phyloP scores from a whole-genome alignment of 306 rosid species.

The Datisca glomerata region DNA sequence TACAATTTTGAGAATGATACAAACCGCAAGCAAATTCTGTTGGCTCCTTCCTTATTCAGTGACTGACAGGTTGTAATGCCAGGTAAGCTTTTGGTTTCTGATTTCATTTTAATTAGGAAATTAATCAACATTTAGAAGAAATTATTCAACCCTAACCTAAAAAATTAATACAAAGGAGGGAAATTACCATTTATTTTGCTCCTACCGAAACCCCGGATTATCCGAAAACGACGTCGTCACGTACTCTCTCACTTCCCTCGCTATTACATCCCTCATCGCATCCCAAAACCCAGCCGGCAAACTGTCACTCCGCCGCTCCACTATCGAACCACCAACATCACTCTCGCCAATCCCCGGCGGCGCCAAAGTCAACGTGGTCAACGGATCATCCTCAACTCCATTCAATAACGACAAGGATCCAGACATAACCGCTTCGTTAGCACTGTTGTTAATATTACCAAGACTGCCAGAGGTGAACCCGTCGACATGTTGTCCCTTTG shows the following conservation, averaged over 20 bases:
- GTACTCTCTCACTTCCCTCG: slow-evolving; percentile 78
- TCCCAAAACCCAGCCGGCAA: slow-evolving; percentile 74
- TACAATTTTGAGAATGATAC: too few species aligned
- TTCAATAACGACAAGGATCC: background rate
- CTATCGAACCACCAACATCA: background rate
- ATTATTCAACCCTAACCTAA: background rate
- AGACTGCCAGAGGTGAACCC: slow-evolving; percentile 9
- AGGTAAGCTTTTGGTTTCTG: too few species aligned
- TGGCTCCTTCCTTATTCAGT: too few species aligned
- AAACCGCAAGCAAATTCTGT: too few species aligned
- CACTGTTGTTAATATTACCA: background rate
- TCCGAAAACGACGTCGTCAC: slow-evolving; percentile 55
- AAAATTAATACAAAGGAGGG: background rate
- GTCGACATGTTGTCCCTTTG: slow-evolving; percentile 7
- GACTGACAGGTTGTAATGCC: background rate
- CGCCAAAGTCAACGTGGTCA: slow-evolving; percentile 86
- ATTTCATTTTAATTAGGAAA: background rate
- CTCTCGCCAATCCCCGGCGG: slow-evolving; percentile 46
- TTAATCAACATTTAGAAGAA: background rate
- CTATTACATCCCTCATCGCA: slow-evolving; percentile 68
- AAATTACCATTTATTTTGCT: background rate
- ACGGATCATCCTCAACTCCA: slow-evolving; percentile 42
- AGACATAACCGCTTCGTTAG: background rate
- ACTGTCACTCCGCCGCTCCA: slow-evolving; percentile 17
- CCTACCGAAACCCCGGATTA: slow-evolving; percentile 29